Evolutionary conservation across 345 rosid species (phyloP).

Genomic region (Eucalyptus sp.): DNA sequence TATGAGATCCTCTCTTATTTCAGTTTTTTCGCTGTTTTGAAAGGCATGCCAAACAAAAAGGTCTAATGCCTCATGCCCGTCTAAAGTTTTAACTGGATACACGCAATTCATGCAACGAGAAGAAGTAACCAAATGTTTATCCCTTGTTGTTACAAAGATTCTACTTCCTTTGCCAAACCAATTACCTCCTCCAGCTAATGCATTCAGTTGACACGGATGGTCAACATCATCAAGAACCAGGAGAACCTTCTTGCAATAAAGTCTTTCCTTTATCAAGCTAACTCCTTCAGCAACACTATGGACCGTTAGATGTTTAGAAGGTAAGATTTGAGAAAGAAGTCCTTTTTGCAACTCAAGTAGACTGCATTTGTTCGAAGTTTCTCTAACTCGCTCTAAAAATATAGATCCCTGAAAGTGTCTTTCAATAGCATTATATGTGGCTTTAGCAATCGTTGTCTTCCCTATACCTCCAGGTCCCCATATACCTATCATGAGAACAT

Average conservation of each 20-base stretch:
- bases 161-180: background rate
- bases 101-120: accelerated
- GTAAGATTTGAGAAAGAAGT: background rate
- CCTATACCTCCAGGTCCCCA: background rate
- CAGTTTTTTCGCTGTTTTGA: accelerated
- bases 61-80: accelerated
- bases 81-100: no score
- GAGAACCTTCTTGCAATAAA: background rate
- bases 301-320: accelerated
- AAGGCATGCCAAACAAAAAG: no score
- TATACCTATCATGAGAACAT: background rate
- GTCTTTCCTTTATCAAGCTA: background rate
- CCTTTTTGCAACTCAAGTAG: accelerated
- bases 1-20: no score
- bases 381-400: background rate
- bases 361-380: background rate
- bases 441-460: background rate
- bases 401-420: accelerated
- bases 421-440: background rate
- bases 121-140: no score
- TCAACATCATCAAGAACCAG: background rate
- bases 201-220: accelerated
- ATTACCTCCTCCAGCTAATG: accelerated
- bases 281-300: accelerated
- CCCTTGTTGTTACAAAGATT: background rate